phyloP scores from a whole-genome alignment of 2,329 filamentous ascomycete species.

The Fusarium vanettenii region DNA sequence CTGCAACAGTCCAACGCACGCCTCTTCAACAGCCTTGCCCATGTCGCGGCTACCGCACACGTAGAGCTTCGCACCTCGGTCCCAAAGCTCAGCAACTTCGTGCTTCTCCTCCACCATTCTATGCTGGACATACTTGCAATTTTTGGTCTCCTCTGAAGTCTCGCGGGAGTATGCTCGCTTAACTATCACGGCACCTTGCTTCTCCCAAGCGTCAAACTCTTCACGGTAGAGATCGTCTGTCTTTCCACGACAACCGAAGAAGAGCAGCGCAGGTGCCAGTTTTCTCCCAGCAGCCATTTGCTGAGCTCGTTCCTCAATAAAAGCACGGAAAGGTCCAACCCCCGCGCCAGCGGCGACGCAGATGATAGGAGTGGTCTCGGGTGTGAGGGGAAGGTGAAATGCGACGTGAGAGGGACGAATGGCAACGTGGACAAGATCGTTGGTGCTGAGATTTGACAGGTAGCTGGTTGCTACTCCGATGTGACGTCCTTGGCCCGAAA shows the following conservation, averaged over 20 bases:
- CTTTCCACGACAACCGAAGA: conserved; percentile 59
- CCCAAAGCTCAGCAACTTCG: not conserved
- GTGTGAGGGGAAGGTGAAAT: conserved; percentile 58
- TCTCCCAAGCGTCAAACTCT: conserved; percentile 60
- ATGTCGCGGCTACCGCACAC: conserved; percentile 15
- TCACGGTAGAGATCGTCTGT: conserved; percentile 59
- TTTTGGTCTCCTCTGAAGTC: conserved; percentile 3
- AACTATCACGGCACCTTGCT: conserved; percentile 63
- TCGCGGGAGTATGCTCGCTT: conserved; percentile 60
- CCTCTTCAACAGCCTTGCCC: conserved; percentile 10
- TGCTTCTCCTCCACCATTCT: conserved; percentile 8
- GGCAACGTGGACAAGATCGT: conserved; percentile 59
- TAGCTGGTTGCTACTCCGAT: conserved; percentile 71
- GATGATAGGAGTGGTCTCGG: conserved; percentile 57
- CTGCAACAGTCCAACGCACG: not conserved
- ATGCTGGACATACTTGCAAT: conserved; percentile 20
- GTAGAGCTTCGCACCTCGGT: not conserved
- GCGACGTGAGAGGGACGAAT: conserved; percentile 49
- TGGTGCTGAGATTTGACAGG: conserved; percentile 58
- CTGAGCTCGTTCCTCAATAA: conserved; percentile 67
- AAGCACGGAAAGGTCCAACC: conserved; percentile 69
- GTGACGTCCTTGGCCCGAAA: conserved; percentile 48
- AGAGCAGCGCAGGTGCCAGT: conserved; percentile 67
- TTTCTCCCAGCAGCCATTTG: conserved; percentile 61
- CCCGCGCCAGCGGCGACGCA: conserved; percentile 62